Conservation (phyloP, 306 rosid species). For the Malus orientalis region DNA sequence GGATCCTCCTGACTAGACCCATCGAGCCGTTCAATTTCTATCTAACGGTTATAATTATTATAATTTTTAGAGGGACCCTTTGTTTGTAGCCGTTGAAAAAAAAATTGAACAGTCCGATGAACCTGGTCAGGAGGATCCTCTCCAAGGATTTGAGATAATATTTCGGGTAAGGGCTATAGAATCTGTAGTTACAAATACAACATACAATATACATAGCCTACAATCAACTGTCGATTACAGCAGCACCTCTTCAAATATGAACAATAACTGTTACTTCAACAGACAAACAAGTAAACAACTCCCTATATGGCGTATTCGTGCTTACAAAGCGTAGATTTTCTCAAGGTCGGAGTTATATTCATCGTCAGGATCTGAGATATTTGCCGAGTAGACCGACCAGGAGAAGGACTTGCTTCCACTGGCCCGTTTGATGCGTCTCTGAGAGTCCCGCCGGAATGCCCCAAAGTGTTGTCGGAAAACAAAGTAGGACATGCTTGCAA, state of each 20-base stretch:
- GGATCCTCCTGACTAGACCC: too few species aligned
- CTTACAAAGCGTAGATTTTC: conserved; percentile 68
- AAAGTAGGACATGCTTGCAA: conserved; percentile 82
- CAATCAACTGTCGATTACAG: not conserved
- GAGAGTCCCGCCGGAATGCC: conserved; percentile 51
- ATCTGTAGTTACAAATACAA: not conserved
- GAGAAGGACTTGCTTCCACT: conserved; percentile 89
- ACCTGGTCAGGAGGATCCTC: too few species aligned
- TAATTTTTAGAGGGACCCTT: too few species aligned
- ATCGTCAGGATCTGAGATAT: conserved; percentile 71
- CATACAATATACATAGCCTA: not conserved
- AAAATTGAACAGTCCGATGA: too few species aligned
- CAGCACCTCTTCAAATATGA: not conserved
- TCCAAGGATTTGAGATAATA: not conserved
- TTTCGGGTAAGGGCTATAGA: not conserved
- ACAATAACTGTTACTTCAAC: not conserved
- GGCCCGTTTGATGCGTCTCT: conserved; percentile 70
- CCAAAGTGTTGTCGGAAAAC: conserved; percentile 83
- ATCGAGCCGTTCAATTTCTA: too few species aligned
- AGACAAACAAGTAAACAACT: not conserved
- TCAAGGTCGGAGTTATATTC: conserved; percentile 78
- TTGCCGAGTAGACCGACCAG: conserved; percentile 71
- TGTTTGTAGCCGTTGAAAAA: too few species aligned
- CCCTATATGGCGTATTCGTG: not conserved
- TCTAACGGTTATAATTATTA: too few species aligned